Base-by-base conservation (phyloP, 1,139 yeast species). In the Scheffersomyces parashehatae region DNA sequence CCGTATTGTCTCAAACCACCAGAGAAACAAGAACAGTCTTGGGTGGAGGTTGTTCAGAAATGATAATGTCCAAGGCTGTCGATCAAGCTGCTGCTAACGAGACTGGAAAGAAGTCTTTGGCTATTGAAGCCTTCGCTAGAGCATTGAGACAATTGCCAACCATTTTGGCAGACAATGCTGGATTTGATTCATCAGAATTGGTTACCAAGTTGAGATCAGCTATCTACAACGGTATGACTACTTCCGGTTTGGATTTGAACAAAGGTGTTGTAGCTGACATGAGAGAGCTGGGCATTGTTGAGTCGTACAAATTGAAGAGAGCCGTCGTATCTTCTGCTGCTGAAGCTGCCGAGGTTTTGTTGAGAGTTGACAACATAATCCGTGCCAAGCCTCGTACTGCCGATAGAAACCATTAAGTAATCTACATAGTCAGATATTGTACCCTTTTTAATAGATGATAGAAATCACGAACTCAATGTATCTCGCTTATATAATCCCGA, bases 11-110 rank as follows among this genome's bases (percentile, higher is more conserved):
- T 1, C 99, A 95, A 70, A 93, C 99, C 12, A 93, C 97, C 1
- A 83, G 77, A 55, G 97, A 90, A 59, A 88, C 98, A n/a, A 83
- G 91, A 64, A 90, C 97, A 2, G 95, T 95, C 32, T 78, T 93
- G 39, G 99, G 99, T 45, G 99, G 97, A 53, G 99, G 99, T 26
- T 91, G 97, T 63, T 84, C 97, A 4, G 99, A 93, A 68, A 91
- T 93, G 97, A 77, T 89, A 56, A 93, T 93, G 99, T 87, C 97
- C 10, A 89, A 88, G 67, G 97, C 99, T 5, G 98, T 93, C 31
- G 99, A 95, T 55, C 90, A 88, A 51, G 88, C 85, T 39, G 97
- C 98, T 24, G 95, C 95, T 58, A 90, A 88, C 60, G 93, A 86
- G 54, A 85, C 88, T 29, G 99, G 99, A 53, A 93, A 95, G 71